phyloP scores from a whole-genome alignment of 192 early-diverging fungal genomes.

The Glomus cerebriforme region DNA sequence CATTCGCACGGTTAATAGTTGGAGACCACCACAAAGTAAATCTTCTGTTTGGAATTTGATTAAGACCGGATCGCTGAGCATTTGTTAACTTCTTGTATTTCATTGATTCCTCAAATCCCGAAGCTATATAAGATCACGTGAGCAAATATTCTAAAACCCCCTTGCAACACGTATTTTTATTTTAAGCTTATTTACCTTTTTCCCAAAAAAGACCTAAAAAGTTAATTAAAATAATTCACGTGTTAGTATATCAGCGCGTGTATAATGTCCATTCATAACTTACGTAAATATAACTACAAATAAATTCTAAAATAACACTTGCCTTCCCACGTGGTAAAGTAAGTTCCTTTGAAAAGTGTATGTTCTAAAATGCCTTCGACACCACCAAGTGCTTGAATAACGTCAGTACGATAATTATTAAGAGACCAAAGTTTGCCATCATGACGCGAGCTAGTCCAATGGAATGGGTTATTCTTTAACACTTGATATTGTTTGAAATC shows the following conservation, averaged over 20 bases:
- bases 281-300: neutral
- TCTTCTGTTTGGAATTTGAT: constrained; percentile 99
- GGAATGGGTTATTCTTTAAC: constrained; percentile 93
- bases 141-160: constrained; percentile 24
- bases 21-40: constrained; percentile 99
- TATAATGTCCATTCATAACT: neutral
- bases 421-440: constrained; percentile 94
- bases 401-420: constrained; percentile 97
- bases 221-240: neutral
- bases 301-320: constrained; percentile 97
- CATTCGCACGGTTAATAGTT: constrained; percentile 97
- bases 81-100: constrained; percentile 98
- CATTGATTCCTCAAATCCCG: constrained; percentile 82
- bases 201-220: constrained; percentile 9
- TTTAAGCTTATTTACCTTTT: neutral
- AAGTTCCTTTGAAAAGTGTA: constrained; percentile 97
- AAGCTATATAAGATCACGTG: constrained; percentile 45
- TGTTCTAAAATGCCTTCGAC: constrained; percentile 99
- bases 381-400: constrained; percentile 98
- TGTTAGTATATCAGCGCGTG: neutral
- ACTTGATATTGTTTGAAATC: constrained; percentile 99
- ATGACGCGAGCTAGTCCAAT: constrained; percentile 85
- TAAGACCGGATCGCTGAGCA: constrained; percentile 95
- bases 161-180: neutral
- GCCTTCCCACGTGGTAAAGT: constrained; percentile 98